Percentiles rank a stretch among this genome's conserved stretches.
Evolutionary conservation across 305 asterid genomes (phyloP).

Genomic region (Fraxinus latifolia): DNA sequence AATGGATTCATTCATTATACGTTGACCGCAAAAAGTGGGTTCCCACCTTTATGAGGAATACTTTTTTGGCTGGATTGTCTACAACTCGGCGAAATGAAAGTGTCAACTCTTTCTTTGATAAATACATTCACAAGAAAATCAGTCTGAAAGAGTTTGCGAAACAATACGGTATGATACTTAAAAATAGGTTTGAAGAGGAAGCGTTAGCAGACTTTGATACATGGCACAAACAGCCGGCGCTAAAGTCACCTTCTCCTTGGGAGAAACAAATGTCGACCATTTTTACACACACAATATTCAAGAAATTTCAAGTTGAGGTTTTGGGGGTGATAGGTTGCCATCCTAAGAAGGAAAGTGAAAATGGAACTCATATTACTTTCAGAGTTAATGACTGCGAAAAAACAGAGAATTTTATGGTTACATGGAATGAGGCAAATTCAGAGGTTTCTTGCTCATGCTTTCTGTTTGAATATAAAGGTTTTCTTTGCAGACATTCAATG

Average conservation of each 20-base stretch:
- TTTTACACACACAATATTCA: conserved; percentile 76
- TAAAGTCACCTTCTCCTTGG: conserved; percentile 94
- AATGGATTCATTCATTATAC: neutral
- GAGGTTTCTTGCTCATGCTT: neutral
- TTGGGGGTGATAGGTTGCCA: conserved; percentile 92
- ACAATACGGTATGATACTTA: conserved; percentile 71
- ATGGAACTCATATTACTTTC: conserved; percentile 47
- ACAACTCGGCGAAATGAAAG: conserved; percentile 73
- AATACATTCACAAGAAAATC: conserved; percentile 45
- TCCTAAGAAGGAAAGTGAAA: conserved; percentile 68
- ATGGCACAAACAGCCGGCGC: conserved; percentile 86
- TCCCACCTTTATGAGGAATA: conserved; percentile 63
- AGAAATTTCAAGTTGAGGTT: conserved; percentile 84
- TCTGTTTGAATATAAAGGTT: neutral
- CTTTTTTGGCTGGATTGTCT: conserved; percentile 79
- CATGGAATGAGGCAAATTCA: neutral
- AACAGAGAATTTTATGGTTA: neutral
- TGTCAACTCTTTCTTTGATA: conserved; percentile 50
- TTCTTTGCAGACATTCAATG: neutral
- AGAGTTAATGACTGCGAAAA: conserved; percentile 85
- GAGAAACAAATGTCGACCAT: conserved; percentile 84
- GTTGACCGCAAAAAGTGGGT: conserved; percentile 43
- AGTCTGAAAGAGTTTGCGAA: conserved; percentile 76
- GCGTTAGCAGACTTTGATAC: conserved; percentile 85
- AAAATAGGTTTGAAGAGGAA: conserved; percentile 78